Percentiles rank a stretch among this genome's conserved stretches.
These are phyloP conservation scores for Rhipidocladum racemiflorum DNA, from an alignment of 176 grass and related monocot genomes.

Conservation along the genomic window DNA sequence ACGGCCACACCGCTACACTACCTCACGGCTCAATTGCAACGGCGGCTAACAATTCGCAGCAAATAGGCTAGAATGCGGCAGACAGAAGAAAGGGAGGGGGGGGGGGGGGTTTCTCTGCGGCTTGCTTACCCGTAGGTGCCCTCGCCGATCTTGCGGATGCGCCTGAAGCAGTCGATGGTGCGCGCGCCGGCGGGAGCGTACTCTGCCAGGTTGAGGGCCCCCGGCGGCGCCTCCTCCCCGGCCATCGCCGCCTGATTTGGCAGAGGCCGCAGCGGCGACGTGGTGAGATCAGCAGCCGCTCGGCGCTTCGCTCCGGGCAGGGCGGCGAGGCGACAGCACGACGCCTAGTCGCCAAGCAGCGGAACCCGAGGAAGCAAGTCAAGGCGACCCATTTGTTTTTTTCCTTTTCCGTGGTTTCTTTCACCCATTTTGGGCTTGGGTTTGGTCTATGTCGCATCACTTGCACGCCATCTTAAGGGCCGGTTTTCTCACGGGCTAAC, in stretches of 20 bases:
- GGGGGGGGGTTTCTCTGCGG: background rate
- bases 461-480: background rate
- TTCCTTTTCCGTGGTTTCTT: background rate
- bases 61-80: background rate
- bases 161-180: slow-evolving; percentile 72
- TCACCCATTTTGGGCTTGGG: background rate
- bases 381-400: background rate
- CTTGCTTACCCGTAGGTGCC: slow-evolving; percentile 50
- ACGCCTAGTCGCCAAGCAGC: slow-evolving; percentile 10
- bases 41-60: background rate
- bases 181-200: slow-evolving; percentile 57
- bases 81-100: background rate
- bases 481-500: background rate
- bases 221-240: slow-evolving; percentile 50
- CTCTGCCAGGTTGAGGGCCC: slow-evolving; percentile 49
- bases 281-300: background rate
- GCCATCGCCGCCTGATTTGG: slow-evolving; percentile 6
- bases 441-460: too few species aligned
- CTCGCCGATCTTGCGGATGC: slow-evolving; percentile 85
- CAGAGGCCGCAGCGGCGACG: background rate
- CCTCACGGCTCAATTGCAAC: background rate
- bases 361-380: slow-evolving; percentile 10
- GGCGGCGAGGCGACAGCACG: background rate
- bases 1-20: background rate
- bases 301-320: background rate